Percentiles rank a stretch among this genome's conserved stretches.
phyloP scores from a whole-genome alignment of 1,284 basidiomycete genomes.

The Ustilago shanxiensis region DNA sequence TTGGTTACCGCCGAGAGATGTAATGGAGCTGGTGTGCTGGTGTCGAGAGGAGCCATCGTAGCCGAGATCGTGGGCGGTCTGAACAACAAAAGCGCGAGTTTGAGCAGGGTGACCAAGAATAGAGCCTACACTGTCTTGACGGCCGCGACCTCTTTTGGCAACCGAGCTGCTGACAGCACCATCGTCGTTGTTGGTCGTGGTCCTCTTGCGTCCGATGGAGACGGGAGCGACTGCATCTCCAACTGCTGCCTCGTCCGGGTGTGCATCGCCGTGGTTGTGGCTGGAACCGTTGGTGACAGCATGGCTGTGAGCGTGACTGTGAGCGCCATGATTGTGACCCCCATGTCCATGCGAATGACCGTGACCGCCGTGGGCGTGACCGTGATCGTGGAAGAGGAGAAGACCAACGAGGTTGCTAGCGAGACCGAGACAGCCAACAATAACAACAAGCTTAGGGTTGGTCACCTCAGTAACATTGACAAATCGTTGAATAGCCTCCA shows the following conservation, averaged over 20 bases:
- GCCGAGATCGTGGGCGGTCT: conserved; percentile 83
- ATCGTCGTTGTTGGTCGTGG: conserved; percentile 12
- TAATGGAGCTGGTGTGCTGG: conserved; percentile 38
- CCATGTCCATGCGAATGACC: conserved; percentile 75
- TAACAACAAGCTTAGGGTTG: conserved; percentile 84
- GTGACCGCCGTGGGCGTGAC: conserved; percentile 72
- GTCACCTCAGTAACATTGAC: conserved; percentile 83
- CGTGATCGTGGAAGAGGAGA: conserved; percentile 86
- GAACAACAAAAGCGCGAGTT: conserved; percentile 87
- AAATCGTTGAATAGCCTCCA: conserved; percentile 93
- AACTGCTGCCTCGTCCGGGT: conserved; percentile 19
- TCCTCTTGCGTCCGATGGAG: conserved; percentile 32
- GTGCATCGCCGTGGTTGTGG: conserved; percentile 15
- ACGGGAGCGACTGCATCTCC: conserved; percentile 18
- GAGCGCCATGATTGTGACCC: conserved; percentile 48
- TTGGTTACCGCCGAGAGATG: conserved; percentile 18
- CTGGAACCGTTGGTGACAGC: conserved; percentile 15
- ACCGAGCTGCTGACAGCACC: conserved; percentile 9
- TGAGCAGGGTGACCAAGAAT: conserved; percentile 88
- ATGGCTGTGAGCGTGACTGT: conserved; percentile 47
- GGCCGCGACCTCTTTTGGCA: conserved; percentile 30
- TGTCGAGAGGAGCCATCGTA: conserved; percentile 55
- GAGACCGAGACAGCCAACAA: conserved; percentile 90
- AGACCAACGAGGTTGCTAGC: conserved; percentile 92
- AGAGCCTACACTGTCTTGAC: conserved; percentile 53